phyloP scores from a whole-genome alignment of 2,329 filamentous ascomycete species.

The Monosporascus sp. region DNA sequence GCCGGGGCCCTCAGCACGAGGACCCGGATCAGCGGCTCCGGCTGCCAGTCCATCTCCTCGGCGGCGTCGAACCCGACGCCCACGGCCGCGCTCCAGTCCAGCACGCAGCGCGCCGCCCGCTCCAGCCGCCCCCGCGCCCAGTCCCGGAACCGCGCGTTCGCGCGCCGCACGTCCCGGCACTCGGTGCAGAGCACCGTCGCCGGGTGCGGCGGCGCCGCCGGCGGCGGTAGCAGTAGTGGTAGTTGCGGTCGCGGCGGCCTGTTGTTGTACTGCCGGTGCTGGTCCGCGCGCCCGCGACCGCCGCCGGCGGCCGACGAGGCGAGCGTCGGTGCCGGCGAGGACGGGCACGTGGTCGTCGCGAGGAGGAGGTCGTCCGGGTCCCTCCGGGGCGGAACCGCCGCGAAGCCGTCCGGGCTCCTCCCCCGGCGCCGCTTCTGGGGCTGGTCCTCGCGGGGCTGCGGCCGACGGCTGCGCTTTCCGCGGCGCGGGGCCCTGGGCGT shows the following conservation, averaged over 20 bases:
- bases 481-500: too few species aligned
- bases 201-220: not conserved
- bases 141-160: conserved; percentile 22
- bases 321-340: not conserved
- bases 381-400: too few species aligned
- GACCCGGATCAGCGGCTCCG: conserved; percentile 24
- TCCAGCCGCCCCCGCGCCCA: conserved; percentile 4
- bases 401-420: too few species aligned
- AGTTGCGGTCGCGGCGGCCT: not conserved
- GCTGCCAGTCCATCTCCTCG: conserved; percentile 30
- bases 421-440: too few species aligned
- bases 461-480: too few species aligned
- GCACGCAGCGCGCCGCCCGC: conserved; percentile 5
- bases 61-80: conserved; percentile 15
- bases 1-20: conserved; percentile 7
- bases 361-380: too few species aligned
- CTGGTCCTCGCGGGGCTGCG: too few species aligned
- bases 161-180: conserved; percentile 21
- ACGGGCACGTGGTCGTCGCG: not conserved
- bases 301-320: not conserved
- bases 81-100: conserved; percentile 21
- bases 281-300: not conserved
- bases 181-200: conserved; percentile 16
- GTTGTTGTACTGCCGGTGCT: not conserved
- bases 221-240: not conserved